phyloP scores from a whole-genome alignment of 208 protist genomes.

The Trypanosoma boissoni region DNA sequence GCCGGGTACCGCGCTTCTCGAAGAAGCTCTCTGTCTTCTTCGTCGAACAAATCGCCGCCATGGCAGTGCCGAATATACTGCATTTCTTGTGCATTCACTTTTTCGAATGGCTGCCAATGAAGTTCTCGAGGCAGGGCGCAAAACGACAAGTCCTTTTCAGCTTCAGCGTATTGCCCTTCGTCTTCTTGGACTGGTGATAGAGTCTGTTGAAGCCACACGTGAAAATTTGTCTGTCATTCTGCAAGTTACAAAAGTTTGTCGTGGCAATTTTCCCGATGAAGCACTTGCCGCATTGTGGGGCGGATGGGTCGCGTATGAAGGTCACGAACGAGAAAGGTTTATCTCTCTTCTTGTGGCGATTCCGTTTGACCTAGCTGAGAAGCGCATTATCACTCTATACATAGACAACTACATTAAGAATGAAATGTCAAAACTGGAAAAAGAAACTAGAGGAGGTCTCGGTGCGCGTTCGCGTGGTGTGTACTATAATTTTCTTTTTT shows the following conservation, averaged over 20 bases:
- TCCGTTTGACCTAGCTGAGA: constrained; percentile 21
- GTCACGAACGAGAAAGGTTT: constrained; percentile 23
- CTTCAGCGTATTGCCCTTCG: constrained; percentile 15
- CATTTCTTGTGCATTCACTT: constrained; percentile 12
- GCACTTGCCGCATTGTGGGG: constrained; percentile 21
- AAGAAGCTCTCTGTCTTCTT: constrained; percentile 23
- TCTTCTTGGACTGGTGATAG: constrained; percentile 16
- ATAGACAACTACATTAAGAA: constrained; percentile 23
- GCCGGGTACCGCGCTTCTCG: neutral
- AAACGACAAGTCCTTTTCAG: neutral
- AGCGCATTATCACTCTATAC: constrained; percentile 18
- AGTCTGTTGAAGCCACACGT: constrained; percentile 12
- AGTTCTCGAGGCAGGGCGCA: constrained; percentile 7
- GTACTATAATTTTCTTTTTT: constrained; percentile 30
- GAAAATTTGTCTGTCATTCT: constrained; percentile 14
- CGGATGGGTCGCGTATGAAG: constrained; percentile 28
- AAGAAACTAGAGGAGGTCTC: constrained; percentile 1
- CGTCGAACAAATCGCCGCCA: constrained; percentile 6
- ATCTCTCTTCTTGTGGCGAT: constrained; percentile 17
- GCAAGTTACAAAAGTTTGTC: constrained; percentile 14
- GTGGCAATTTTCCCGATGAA: constrained; percentile 12
- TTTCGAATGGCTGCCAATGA: constrained; percentile 16
- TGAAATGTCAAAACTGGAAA: constrained; percentile 11
- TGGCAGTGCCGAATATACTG: neutral
- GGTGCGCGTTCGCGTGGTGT: constrained; percentile 5